These are phyloP conservation scores for Boletellus sp. DNA, from an alignment of 1,284 basidiomycete species.

Conservation along the genomic window DNA sequence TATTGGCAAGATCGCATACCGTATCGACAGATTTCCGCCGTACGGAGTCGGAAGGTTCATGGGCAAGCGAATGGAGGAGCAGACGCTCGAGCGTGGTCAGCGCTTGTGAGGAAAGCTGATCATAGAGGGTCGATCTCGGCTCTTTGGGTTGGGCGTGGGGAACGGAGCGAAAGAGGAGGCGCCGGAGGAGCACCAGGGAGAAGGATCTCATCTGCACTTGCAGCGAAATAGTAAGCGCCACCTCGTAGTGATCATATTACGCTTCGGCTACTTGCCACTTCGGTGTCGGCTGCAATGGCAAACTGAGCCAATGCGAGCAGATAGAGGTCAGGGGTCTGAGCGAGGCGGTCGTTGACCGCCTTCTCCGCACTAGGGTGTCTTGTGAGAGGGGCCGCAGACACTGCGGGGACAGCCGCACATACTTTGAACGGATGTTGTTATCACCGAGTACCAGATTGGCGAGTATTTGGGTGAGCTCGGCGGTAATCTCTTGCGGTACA, in stretches of 20 bases:
- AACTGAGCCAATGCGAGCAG: slow-evolving; percentile 73
- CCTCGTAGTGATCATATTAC: background rate
- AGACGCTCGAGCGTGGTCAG: slow-evolving; percentile 65
- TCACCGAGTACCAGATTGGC: slow-evolving; percentile 78
- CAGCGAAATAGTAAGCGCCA: slow-evolving; percentile 14
- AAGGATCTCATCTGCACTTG: slow-evolving; percentile 70
- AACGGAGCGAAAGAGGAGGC: slow-evolving; percentile 62
- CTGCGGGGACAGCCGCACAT: slow-evolving; percentile 21
- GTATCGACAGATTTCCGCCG: slow-evolving; percentile 72
- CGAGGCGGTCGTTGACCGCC: slow-evolving; percentile 71
- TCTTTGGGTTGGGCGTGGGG: slow-evolving; percentile 34
- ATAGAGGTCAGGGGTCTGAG: slow-evolving; percentile 72
- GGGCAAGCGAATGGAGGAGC: slow-evolving; percentile 60
- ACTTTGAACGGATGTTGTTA: slow-evolving; percentile 69
- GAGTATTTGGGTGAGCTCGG: slow-evolving; percentile 74
- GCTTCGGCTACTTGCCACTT: slow-evolving; percentile 51
- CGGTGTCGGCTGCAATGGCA: slow-evolving; percentile 65
- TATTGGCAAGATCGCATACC: slow-evolving; percentile 66
- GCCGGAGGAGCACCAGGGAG: slow-evolving; percentile 70
- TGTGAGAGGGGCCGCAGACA: slow-evolving; percentile 1
- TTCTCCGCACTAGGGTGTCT: slow-evolving; percentile 58
- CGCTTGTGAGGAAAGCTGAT: slow-evolving; percentile 63
- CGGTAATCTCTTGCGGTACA: slow-evolving; percentile 60
- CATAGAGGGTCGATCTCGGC: slow-evolving; percentile 56
- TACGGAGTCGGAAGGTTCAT: slow-evolving; percentile 54